Base-by-base conservation (phyloP, 306 rosid genomes). In the Begonia peltatifolia region DNA sequence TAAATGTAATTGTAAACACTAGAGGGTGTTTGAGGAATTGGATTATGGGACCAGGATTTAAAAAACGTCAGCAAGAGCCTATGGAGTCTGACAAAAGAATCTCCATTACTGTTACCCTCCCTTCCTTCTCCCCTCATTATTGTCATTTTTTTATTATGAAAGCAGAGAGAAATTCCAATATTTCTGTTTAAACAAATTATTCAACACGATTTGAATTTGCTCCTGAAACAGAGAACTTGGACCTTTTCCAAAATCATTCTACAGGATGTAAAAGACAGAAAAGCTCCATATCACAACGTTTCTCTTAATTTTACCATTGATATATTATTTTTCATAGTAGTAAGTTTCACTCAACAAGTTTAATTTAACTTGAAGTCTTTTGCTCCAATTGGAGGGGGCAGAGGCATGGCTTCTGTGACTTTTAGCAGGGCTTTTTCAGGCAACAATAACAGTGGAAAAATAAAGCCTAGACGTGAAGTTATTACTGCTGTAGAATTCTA, bases 61-160 rank as follows among this genome's bases (percentile, higher is more conserved):
- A 61, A 65, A 79, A 72, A 59, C 83, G 79, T 82, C 76, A 79
- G 79, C 83, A 65, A 68, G 59, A 65, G 74, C 60, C 74, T 42
- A 56, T 51, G 44, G 50, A 60, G 73, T 62, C 73, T 66, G 69
- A 72, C 74, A 68, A 65, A 79, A 70, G 77, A 79, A 70, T 71
- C 84, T 73, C 61, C 79, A 74, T 67, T 58, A 68, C 66, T 72
- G 78, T 62, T 61, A 76, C 52, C 72, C 76, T 67, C 50, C 56
- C 61, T 42, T 53, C 23, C 23, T 15, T 10, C 36, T 20, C 36
- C 51, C 51, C 51, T 54, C 56, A 65, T 30, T 30, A 54, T 73
- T 68, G 58, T 68, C 20, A n/a, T 50, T 62, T 50, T 42, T 62
- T 48, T 13, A 2, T 12, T 42, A 65, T 23, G 15, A 44, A 10